Conservation (phyloP, 352 stramenopile genomes). For the Globisporangium nagaii region DNA sequence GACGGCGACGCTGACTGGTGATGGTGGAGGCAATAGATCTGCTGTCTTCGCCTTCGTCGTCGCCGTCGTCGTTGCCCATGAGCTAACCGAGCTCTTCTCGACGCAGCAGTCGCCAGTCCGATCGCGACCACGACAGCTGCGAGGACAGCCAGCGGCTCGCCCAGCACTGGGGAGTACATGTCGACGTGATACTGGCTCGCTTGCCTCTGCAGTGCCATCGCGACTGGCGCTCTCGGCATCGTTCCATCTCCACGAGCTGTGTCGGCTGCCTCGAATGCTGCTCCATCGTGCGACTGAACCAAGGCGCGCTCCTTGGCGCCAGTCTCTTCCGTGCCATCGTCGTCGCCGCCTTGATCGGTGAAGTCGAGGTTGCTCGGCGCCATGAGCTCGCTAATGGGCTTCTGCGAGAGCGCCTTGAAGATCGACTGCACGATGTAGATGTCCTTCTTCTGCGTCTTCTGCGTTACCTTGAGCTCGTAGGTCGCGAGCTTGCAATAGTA, state of each 20-base stretch:
- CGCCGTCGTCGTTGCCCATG: not conserved
- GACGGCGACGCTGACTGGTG: not conserved
- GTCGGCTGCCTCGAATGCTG: not conserved
- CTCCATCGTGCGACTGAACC: not conserved
- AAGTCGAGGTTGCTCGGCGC: slow-evolving; percentile 32
- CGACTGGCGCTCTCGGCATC: no score
- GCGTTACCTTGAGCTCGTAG: slow-evolving; percentile 35
- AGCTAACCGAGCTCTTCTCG: not conserved
- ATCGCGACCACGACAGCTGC: not conserved
- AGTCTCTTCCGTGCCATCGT: not conserved
- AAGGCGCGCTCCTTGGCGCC: not conserved
- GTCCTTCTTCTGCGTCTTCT: slow-evolving; percentile 20
- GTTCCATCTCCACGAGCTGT: no score
- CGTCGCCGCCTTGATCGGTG: not conserved
- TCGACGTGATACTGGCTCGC: no score
- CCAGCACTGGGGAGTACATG: no score
- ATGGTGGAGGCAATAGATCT: not conserved
- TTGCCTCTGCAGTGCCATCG: no score
- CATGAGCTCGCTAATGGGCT: slow-evolving; percentile 22
- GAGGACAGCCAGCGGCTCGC: no score
- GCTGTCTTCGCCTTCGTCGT: not conserved
- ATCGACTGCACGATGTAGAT: slow-evolving; percentile 35
- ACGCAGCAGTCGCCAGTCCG: not conserved
- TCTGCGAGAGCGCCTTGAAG: slow-evolving; percentile 31
- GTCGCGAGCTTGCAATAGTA: slow-evolving; percentile 37